Evolutionary conservation across 2,329 filamentous ascomycete genomes (phyloP).

Genomic region (Colletotrichum agaves): DNA sequence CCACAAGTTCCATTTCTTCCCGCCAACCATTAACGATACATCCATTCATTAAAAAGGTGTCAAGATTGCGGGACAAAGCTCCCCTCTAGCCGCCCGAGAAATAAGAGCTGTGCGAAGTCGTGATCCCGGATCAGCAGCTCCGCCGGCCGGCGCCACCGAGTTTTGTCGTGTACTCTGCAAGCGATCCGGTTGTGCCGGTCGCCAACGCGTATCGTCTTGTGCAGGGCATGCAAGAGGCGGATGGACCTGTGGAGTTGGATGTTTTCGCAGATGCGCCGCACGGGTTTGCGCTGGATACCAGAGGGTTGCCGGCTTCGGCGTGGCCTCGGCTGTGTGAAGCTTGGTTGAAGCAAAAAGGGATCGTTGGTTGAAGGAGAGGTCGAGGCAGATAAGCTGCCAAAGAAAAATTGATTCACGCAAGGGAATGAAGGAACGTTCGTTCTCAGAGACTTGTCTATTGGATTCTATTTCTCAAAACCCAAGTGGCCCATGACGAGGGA

Average conservation of each 20-base stretch:
- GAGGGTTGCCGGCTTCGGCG: slow-evolving; percentile 37
- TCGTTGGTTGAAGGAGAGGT: background rate
- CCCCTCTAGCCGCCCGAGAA: slow-evolving; percentile 40
- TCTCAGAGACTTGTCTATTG: background rate
- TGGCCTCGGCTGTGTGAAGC: slow-evolving; percentile 38
- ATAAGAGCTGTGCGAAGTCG: slow-evolving; percentile 39
- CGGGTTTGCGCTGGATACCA: slow-evolving; percentile 39
- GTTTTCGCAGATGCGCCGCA: slow-evolving; percentile 40
- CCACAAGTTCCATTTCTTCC: background rate
- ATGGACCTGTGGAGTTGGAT: slow-evolving; percentile 38
- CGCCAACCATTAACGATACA: background rate
- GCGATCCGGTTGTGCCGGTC: slow-evolving; percentile 39
- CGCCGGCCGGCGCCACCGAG: slow-evolving; percentile 36
- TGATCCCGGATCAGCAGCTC: slow-evolving; percentile 40
- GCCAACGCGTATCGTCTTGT: slow-evolving; percentile 40
- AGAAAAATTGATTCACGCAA: too few species aligned
- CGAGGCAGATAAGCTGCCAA: too few species aligned
- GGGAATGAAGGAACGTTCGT: too few species aligned
- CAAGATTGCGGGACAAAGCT: slow-evolving; percentile 27
- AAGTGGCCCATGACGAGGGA: background rate
- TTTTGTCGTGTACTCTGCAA: slow-evolving; percentile 40
- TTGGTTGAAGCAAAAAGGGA: slow-evolving; percentile 36
- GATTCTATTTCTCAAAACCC: background rate
- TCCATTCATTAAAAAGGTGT: background rate
- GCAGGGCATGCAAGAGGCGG: slow-evolving; percentile 34